phyloP scores from a whole-genome alignment of 495 filamentous ascomycete genomes.

The Immersiella caudata region DNA sequence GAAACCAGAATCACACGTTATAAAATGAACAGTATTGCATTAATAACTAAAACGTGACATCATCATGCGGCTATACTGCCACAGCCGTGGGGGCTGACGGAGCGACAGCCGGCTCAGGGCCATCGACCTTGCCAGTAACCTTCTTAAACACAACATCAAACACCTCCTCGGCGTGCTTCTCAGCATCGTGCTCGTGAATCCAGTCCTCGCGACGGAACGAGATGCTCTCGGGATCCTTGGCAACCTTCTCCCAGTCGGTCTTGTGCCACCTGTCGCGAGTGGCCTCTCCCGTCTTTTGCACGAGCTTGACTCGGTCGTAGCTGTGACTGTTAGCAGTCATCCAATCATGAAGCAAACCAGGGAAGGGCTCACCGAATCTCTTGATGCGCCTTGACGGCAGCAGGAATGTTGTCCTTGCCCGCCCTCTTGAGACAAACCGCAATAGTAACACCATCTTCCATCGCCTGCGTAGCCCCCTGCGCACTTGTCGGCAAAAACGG shows the following conservation, averaged over 20 bases:
- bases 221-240: conserved; percentile 54
- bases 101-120: background rate
- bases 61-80: background rate
- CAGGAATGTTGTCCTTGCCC: conserved; percentile 54
- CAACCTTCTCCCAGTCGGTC: conserved; percentile 57
- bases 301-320: conserved; percentile 49
- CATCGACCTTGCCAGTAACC: background rate
- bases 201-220: conserved; percentile 58
- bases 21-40: background rate
- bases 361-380: conserved; percentile 43
- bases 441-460: conserved; percentile 65
- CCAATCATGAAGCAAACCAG: background rate
- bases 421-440: conserved; percentile 59
- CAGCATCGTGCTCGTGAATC: conserved; percentile 60
- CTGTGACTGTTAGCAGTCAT: conserved; percentile 19
- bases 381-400: conserved; percentile 52
- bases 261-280: conserved; percentile 61
- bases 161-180: conserved; percentile 57
- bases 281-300: conserved; percentile 58
- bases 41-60: background rate
- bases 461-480: conserved; percentile 66
- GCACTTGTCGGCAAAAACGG: conserved; percentile 65
- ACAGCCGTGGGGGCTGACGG: background rate
- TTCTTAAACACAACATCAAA: conserved; percentile 48
- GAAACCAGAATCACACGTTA: no score